Base-by-base conservation (phyloP, 129 eudicot species). In the Flaveria brownii region DNA sequence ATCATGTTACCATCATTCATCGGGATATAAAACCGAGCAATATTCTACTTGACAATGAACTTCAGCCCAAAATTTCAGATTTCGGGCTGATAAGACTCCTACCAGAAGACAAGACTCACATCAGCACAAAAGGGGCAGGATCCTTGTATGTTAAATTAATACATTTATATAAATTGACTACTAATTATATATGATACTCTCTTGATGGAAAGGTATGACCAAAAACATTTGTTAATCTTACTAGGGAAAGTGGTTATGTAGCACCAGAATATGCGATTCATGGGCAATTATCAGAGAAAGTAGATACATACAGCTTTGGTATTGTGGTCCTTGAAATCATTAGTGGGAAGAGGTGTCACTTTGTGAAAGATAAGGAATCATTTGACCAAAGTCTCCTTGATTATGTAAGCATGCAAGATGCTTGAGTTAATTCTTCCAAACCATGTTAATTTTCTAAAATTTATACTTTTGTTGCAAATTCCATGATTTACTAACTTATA, bases 181-280 rank as follows among this genome's bases (percentile, higher is more conserved):
- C 55, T 54, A 23, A 22, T 13, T 50, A 16, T 54, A 1, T 12
- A 2, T 28, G n/a, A n/a, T 12, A 5, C 6, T 46, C 17, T 67
- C 8, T 0, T 60, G 18, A 26, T 55, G 0, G 17, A 46, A 9
- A 50, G 23, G 17, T 62, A 55, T 33, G 36, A n/a, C 28, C 11
- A n/a, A 14, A 41, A 71, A 46, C 26, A 10, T 42, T 50, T 25
- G 30, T 54, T 52, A 51, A 70, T 83, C 49, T 62, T 80, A 52
- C 6, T 65, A 80, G 45, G 52, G 71, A 77, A 63, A 82, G 84
- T 82, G 84, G 79, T 20, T 88, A 86, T 65, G 78, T 84, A n/a
- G 90, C 94, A 74, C 94, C 92, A 54, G 92, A 85, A 83, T 88
- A 88, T 26, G 89, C 92, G 2, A 36, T 88, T 71, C 86, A 85